Conservation (phyloP, 2,329 filamentous ascomycete species). For the Bipolaris victoriae region DNA sequence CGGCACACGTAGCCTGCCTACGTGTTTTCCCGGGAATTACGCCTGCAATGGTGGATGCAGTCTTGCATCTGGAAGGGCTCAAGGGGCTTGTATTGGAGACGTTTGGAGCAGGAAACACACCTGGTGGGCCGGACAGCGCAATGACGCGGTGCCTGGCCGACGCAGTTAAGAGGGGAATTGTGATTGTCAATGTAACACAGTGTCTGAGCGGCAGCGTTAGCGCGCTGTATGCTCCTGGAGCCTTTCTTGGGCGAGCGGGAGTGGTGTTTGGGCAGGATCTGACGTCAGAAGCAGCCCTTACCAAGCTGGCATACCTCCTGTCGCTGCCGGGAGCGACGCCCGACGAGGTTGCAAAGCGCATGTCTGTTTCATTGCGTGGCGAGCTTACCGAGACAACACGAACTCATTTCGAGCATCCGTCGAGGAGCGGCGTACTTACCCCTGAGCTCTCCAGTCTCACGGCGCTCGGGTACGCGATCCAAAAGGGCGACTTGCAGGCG, state of each 20-base stretch:
- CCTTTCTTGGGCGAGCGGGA: slow-evolving; percentile 78
- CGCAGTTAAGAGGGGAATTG: slow-evolving; percentile 78
- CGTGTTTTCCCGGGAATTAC: slow-evolving; percentile 92
- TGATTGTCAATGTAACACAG: slow-evolving; percentile 91
- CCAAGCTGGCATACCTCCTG: slow-evolving; percentile 86
- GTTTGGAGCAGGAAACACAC: slow-evolving; percentile 91
- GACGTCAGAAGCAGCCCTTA: slow-evolving; percentile 88
- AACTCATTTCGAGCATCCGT: slow-evolving; percentile 78
- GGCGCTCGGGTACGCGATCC: slow-evolving; percentile 79
- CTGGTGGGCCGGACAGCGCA: slow-evolving; percentile 77
- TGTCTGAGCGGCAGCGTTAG: slow-evolving; percentile 64
- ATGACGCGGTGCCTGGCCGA: slow-evolving; percentile 78
- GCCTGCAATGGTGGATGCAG: slow-evolving; percentile 89
- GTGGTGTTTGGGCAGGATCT: slow-evolving; percentile 89
- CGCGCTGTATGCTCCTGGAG: slow-evolving; percentile 52
- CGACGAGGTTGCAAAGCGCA: slow-evolving; percentile 70
- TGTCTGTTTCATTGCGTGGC: slow-evolving; percentile 78
- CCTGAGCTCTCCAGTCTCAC: slow-evolving; percentile 71
- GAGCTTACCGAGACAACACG: slow-evolving; percentile 80
- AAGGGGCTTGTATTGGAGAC: slow-evolving; percentile 87
- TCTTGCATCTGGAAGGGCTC: slow-evolving; percentile 76
- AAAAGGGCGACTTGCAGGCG: slow-evolving; percentile 69
- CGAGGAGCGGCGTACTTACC: slow-evolving; percentile 60
- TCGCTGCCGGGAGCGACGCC: slow-evolving; percentile 69
- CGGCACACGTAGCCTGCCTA: slow-evolving; percentile 85